Base-by-base conservation (phyloP, 2,329 filamentous ascomycete genomes). In the Aspergillus flavus region DNA sequence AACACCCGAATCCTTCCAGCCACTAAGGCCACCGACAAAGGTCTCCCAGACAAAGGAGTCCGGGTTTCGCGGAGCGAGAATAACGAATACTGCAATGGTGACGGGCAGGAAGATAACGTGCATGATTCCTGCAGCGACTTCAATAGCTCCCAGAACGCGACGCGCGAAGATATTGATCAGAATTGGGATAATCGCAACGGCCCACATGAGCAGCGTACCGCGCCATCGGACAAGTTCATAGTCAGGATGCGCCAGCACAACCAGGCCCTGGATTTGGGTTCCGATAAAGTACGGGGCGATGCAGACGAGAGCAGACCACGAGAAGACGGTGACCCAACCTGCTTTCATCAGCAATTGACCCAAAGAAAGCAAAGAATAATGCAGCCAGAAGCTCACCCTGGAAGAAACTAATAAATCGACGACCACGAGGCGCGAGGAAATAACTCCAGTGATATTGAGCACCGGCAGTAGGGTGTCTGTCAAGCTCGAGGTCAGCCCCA, bases 191-290 rank as follows among this genome's bases (percentile, higher is more conserved):
- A 80, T 50, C 2, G 83, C 75, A 36, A 84, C 78, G 3, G 78
- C 79, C 73, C 83, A 85, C 23, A 83, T 79, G 0, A 86, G 69
- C 3, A 87, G 71, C 0, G 83, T 85, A 0, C 80, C 82, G 39
- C 75, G 74, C 74, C 74, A 77, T 11, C 64, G 52, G 36, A 71
- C 43, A 2, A 68, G 52, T 4, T 64, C 61, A 52, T 76, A 77
- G 1, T 66, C 58, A 1, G 73, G 69, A 34, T 72, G 60, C 4
- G 66, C 69, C 16, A 78, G 69, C 6, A 73, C 68, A 9, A 78
- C 67, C 53, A 79, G 63, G 1, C 76, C 77, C 60, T 78, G 72
- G 10, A 79, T 77, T 4, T 78, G 64, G 0, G 74, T 74, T 2
- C 74, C 74, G 1, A 70, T 71, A 6, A 79, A 66, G 43, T 69